Conservation (phyloP, 768 basidiomycete genomes). For the Ramaria rubella region DNA sequence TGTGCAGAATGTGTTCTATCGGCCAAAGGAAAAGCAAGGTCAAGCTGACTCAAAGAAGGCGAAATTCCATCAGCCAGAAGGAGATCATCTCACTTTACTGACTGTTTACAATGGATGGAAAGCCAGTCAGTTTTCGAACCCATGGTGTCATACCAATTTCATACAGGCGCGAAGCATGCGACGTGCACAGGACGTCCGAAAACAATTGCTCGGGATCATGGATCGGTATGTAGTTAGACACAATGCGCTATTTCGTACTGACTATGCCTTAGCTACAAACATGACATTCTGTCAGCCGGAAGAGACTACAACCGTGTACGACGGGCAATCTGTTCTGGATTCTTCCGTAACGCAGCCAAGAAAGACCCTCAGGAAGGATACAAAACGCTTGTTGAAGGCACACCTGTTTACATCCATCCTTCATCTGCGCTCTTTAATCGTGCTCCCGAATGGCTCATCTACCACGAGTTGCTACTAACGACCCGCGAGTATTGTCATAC, state of each 20-base stretch:
- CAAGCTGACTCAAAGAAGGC: slow-evolving; percentile 99
- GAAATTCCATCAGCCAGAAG: slow-evolving; percentile 98
- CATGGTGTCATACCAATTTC: slow-evolving; percentile 99
- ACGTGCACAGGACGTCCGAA: slow-evolving; percentile 94
- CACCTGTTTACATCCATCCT: slow-evolving; percentile 98
- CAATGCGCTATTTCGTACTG: background rate
- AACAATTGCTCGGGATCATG: slow-evolving; percentile 98
- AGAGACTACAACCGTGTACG: slow-evolving; percentile 89
- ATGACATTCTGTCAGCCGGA: slow-evolving; percentile 91
- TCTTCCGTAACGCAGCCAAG: slow-evolving; percentile 97
- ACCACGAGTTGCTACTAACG: slow-evolving; percentile 93
- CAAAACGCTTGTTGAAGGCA: slow-evolving; percentile 94
- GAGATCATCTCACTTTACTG: slow-evolving; percentile 85
- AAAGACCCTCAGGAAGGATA: slow-evolving; percentile 98
- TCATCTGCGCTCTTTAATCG: slow-evolving; percentile 96
- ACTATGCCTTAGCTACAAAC: slow-evolving; percentile 67
- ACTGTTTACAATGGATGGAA: slow-evolving; percentile 99
- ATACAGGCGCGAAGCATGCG: slow-evolving; percentile 98
- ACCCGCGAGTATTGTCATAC: slow-evolving; percentile 94
- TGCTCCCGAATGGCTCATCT: slow-evolving; percentile 91
- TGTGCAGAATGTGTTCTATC: slow-evolving; percentile 93
- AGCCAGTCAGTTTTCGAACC: slow-evolving; percentile 89
- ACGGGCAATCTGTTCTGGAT: slow-evolving; percentile 94
- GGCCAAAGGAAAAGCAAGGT: slow-evolving; percentile 99
- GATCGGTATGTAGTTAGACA: slow-evolving; percentile 68